Percentiles rank a stretch among this genome's conserved stretches.
These are phyloP conservation scores for Acanthamoeba royreba DNA, from an alignment of 208 protist species.

Conservation along the genomic window DNA sequence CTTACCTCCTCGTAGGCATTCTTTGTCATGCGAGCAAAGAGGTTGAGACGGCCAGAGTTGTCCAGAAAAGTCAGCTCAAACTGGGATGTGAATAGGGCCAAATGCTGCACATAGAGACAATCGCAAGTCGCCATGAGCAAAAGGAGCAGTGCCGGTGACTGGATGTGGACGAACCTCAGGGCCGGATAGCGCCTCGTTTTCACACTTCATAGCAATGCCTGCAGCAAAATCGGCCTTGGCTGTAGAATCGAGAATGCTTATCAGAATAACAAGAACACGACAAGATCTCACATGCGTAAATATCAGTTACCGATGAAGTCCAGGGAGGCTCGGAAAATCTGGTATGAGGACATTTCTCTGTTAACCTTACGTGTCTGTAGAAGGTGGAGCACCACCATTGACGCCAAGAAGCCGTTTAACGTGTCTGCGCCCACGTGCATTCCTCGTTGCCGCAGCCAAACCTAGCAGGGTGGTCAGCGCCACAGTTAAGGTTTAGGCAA, in stretches of 20 bases:
- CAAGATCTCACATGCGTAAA: too few relatives aligned
- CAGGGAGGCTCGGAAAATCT: constrained; percentile 19
- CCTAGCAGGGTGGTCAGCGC: too few relatives aligned
- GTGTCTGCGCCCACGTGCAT: neutral
- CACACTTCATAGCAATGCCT: constrained; percentile 21
- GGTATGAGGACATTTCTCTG: constrained; percentile 34
- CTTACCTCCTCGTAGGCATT: constrained; percentile 31
- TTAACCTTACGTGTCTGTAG: neutral
- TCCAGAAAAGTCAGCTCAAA: constrained; percentile 28
- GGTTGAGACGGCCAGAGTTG: constrained; percentile 26
- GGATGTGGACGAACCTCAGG: neutral
- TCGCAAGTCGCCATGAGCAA: neutral
- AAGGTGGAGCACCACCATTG: constrained; percentile 42
- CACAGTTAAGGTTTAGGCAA: too few relatives aligned
- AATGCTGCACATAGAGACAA: too few relatives aligned
- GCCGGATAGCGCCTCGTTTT: neutral
- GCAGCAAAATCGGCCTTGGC: neutral
- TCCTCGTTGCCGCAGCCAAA: constrained; percentile 26
- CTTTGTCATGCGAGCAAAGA: neutral
- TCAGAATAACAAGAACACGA: too few relatives aligned
- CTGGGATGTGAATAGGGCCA: neutral
- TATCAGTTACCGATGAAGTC: constrained; percentile 25
- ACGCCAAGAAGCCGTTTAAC: constrained; percentile 28
- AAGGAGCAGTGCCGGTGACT: neutral
- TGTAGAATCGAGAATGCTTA: neutral